Percentiles rank a stretch among this genome's conserved stretches.
Conservation (phyloP, 352 stramenopile genomes). For the Globisporangium heterothallicum region DNA sequence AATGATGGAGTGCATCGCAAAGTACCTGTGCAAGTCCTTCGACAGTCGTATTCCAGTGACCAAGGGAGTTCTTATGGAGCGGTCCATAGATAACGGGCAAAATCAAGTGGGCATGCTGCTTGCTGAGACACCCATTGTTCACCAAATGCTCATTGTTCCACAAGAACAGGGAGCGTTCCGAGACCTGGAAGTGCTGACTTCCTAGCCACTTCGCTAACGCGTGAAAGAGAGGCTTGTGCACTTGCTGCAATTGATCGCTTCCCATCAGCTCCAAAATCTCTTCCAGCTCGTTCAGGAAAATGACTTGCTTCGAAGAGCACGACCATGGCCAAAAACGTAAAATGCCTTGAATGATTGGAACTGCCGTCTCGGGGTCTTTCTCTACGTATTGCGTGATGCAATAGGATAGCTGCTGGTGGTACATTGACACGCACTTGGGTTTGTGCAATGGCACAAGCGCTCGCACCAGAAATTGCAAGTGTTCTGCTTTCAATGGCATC, state of each 20-base stretch:
- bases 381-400: constrained; percentile 99
- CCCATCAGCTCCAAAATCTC: constrained; percentile 97
- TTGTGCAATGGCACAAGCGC: constrained; percentile 99
- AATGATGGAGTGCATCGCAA: constrained; percentile 42
- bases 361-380: constrained; percentile 97
- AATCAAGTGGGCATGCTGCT: constrained; percentile 91
- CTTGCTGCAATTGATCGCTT: constrained; percentile 66
- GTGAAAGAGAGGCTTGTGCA: constrained; percentile 77
- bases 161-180: constrained; percentile 96
- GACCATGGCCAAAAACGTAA: constrained; percentile 95
- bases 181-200: constrained; percentile 95
- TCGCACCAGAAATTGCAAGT: constrained; percentile 93
- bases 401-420: constrained; percentile 99
- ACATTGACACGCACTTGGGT: constrained; percentile 94
- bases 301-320: constrained; percentile 92
- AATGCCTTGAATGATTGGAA: constrained; percentile 92
- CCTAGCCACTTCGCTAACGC: constrained; percentile 87
- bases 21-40: constrained; percentile 88
- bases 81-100: constrained; percentile 93
- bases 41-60: constrained; percentile 97
- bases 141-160: constrained; percentile 99
- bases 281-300: constrained; percentile 98
- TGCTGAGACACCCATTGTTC: constrained; percentile 91
- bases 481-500: constrained; percentile 98
- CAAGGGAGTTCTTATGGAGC: constrained; percentile 83